phyloP scores from a whole-genome alignment of 179 eudicot genomes.

The Amaranthus tricolor region DNA sequence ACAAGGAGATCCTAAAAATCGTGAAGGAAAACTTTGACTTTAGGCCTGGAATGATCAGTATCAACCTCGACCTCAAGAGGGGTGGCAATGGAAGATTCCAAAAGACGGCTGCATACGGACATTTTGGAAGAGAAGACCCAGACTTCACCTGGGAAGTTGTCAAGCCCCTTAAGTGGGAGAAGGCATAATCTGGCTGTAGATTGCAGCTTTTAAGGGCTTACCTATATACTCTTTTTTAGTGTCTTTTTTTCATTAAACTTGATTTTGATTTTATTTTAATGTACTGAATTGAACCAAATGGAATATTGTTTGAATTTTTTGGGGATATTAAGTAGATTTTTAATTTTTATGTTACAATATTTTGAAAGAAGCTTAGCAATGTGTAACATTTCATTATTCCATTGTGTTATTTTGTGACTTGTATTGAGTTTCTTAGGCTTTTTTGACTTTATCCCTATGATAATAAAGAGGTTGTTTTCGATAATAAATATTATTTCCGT shows the following conservation, averaged over 20 bases:
- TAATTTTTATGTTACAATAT: too few species aligned
- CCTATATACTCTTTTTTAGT: background rate
- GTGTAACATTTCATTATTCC: too few species aligned
- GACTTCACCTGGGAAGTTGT: slow-evolving; percentile 35
- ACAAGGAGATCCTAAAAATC: slow-evolving; percentile 27
- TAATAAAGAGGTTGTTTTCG: too few species aligned
- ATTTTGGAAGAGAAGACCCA: slow-evolving; percentile 34
- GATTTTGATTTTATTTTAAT: slow-evolving; percentile 13
- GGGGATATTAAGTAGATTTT: background rate
- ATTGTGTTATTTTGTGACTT: too few species aligned
- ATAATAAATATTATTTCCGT: too few species aligned
- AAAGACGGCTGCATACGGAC: slow-evolving; percentile 32
- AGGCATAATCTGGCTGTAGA: slow-evolving; percentile 7
- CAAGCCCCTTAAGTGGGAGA: slow-evolving; percentile 30
- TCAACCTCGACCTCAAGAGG: slow-evolving; percentile 29
- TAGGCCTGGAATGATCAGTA: slow-evolving; percentile 31
- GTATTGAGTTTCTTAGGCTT: too few species aligned
- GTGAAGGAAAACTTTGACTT: slow-evolving; percentile 33
- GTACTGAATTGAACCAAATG: background rate
- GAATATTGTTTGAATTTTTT: slow-evolving; percentile 5
- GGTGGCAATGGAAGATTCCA: slow-evolving; percentile 32
- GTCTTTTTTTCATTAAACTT: slow-evolving; percentile 2
- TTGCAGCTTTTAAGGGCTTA: background rate
- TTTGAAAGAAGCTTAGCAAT: too few species aligned
- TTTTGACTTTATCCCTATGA: too few species aligned